Conservation (phyloP, 2,329 filamentous ascomycete genomes). For the Xylariaceae sp. region DNA sequence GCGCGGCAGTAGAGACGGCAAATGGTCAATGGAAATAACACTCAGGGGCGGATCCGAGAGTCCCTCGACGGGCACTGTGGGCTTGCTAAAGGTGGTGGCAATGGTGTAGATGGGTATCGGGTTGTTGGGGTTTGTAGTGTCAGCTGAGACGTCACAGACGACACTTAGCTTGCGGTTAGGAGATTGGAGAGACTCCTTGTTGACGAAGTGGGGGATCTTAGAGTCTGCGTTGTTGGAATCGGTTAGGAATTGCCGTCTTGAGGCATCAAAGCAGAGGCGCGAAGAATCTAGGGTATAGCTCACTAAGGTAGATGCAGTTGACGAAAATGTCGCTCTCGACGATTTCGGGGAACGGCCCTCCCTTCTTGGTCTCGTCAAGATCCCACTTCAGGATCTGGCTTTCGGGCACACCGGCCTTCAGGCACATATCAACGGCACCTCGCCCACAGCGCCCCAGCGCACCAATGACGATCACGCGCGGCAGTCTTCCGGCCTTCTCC, state of each 20-base stretch:
- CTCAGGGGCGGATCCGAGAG: slow-evolving; percentile 57
- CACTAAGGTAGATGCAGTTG: slow-evolving; percentile 52
- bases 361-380: slow-evolving; percentile 71
- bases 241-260: no score
- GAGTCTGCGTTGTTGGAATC: slow-evolving; percentile 19
- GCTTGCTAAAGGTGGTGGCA: slow-evolving; percentile 82
- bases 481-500: slow-evolving; percentile 59
- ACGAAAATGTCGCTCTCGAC: slow-evolving; percentile 71
- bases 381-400: slow-evolving; percentile 68
- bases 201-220: slow-evolving; percentile 78
- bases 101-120: slow-evolving; percentile 74
- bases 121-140: slow-evolving; percentile 70
- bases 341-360: slow-evolving; percentile 77
- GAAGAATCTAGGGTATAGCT: not conserved
- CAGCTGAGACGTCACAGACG: slow-evolving; percentile 74
- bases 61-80: slow-evolving; percentile 73
- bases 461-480: slow-evolving; percentile 79
- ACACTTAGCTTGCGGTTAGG: slow-evolving; percentile 71
- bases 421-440: slow-evolving; percentile 77
- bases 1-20: slow-evolving; percentile 76
- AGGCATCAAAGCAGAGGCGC: not conserved
- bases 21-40: slow-evolving; percentile 85
- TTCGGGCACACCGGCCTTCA: slow-evolving; percentile 66
- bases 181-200: slow-evolving; percentile 61
- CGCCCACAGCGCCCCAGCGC: slow-evolving; percentile 78